Base-by-base conservation (phyloP, 108 stramenopile species). In the Skeletonema tropicum region DNA sequence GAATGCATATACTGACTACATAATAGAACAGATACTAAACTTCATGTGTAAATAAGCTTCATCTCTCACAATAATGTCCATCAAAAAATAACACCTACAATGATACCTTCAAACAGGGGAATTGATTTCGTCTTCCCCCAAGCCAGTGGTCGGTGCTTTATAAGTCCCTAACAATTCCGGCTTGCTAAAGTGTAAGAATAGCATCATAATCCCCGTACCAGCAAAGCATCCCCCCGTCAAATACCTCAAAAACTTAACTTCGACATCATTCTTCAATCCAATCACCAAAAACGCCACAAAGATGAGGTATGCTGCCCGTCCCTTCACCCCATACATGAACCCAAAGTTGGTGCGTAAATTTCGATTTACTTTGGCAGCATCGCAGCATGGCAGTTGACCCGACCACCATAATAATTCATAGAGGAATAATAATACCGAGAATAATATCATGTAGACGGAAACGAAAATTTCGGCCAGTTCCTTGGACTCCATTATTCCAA, bases 371-470 rank as follows among this genome's bases (percentile, higher is more conserved):
- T 42, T 42, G 25, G 82, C 83, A 29, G 89, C 62, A 55, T 55
- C 23, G 25, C 52, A 55, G 7, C 52, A 55, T 23, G 52, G 52
- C 23, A 55, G 25, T 55, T 6, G 19, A 13, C 83, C 81, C 19
- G 75, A 86, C 95, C 95, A 96, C 92, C 92, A 96, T 80, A 91
- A 86, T 5, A 92, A 55, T 78, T 96, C 95, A 68, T 96, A 96
- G 35, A 86, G 52, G 71, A 89, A 89, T 33, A 96, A 74, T 25
- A 96, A 78, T 6, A 84, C 58, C 8, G 90, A 72, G 78, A 96
- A 96, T 23, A 96, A 71, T 23, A 93, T 79, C 95, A 96, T 94
- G 85, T 96, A 96, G 19, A 83, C 48, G 7, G 90, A 89, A 25
- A 96, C 79, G 79, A 93, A 93, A 11, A 83, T 76, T 76, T 90